Base-by-base conservation (phyloP, 805 yeast species). In the Saccharomycopsis sp. region DNA sequence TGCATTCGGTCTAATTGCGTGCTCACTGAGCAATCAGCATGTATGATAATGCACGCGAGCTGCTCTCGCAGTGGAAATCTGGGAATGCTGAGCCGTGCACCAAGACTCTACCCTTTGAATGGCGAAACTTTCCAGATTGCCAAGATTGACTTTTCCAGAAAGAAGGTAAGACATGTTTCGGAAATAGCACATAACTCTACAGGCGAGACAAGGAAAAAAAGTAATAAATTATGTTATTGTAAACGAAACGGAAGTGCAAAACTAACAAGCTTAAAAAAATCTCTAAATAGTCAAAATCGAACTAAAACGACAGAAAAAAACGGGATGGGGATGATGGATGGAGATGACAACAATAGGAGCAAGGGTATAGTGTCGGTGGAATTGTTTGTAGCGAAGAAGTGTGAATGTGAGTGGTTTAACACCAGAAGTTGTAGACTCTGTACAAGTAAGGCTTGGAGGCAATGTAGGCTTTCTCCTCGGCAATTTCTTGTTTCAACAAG, bases 401-500 rank as follows among this genome's bases (percentile, higher is more conserved):
- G n/a, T 29, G 37, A 5, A 29, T 29, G 37, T 29, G 37, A 29
- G 12, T 29, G 37, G 37, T 7, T 71, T 64, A 81, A 66, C 84
- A 81, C 81, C 84, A 76, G 66, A 74, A 66, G 53, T 70, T 64
- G 67, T 68, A 76, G 2, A 66, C 7, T 67, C 82, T 73, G 63
- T 73, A 75, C 69, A 72, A 80, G 61, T 71, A 69, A 50, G 85
- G 84, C 66, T 72, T 79, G 37, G 72, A 57, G 5, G 71, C 72
- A 54, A 78, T 47, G 21, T 60, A 65, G n/a, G 71, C 75, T 62
- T 73, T 73, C 64, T 80, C 87, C 64, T 78, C 83, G 21, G 78
- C 80, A 55, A 79, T 69, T 65, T 79, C 83, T 64, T 77, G 79
- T 56, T 71, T 75, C 60, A 82, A 71, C 50, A 74, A 66, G 29